Conservation (phyloP, 164 flowering plant species). For the Vitis rupestris region DNA sequence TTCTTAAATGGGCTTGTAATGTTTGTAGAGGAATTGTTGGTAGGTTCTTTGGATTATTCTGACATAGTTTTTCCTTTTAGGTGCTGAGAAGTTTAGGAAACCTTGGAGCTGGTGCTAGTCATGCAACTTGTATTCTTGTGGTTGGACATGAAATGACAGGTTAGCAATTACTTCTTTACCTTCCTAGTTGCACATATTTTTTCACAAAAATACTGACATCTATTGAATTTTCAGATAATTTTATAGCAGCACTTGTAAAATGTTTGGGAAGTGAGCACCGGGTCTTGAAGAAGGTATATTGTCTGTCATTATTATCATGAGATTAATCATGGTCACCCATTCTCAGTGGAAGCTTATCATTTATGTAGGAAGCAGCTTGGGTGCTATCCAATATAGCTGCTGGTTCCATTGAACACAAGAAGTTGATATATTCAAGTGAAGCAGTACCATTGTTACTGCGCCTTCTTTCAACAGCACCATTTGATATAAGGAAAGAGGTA, state of each 20-base stretch:
- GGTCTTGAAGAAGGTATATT: conserved; percentile 80
- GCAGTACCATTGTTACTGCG: conserved; percentile 57
- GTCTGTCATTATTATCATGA: background rate
- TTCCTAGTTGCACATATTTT: background rate
- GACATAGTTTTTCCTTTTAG: conserved; percentile 30
- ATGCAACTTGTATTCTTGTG: conserved; percentile 48
- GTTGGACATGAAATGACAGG: conserved; percentile 78
- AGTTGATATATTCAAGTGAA: conserved; percentile 62
- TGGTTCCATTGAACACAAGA: conserved; percentile 85
- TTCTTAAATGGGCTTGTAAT: background rate
- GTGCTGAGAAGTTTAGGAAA: conserved; percentile 89
- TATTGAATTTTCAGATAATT: conserved; percentile 45
- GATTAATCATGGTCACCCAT: background rate
- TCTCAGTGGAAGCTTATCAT: conserved; percentile 8
- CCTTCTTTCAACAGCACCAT: conserved; percentile 80
- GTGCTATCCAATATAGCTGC: conserved; percentile 93
- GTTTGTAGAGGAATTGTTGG: background rate
- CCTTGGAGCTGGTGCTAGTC: conserved; percentile 80
- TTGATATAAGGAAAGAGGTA: conserved; percentile 89
- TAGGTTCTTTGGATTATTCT: background rate
- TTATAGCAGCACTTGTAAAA: conserved; percentile 58
- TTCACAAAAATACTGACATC: background rate
- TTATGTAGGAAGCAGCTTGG: conserved; percentile 93
- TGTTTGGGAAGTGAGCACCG: conserved; percentile 91
- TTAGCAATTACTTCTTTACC: conserved; percentile 22